A percentile compares a stretch with the other conserved stretches of the same genome.
Evolutionary conservation across 2,329 filamentous ascomycete genomes (phyloP).

Genomic region (Cladophialophora bantiana): DNA sequence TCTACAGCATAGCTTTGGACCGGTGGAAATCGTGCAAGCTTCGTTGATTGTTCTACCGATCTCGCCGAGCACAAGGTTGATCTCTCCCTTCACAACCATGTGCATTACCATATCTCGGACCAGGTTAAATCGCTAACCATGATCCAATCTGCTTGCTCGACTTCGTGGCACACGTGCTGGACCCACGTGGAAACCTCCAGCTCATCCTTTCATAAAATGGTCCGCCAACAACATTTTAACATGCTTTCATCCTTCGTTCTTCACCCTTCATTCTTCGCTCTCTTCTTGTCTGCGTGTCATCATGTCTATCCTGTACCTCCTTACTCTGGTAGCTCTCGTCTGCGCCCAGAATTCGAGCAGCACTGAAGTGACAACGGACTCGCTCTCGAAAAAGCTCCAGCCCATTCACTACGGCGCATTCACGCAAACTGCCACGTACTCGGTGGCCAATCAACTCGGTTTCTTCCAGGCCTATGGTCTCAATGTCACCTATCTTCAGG

Average conservation of each 20-base stretch:
- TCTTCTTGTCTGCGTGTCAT: background rate
- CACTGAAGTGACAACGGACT: background rate
- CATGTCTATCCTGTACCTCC: background rate
- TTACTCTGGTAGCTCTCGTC: background rate
- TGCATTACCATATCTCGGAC: background rate
- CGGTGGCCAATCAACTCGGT: constrained; percentile 51
- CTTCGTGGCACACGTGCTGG: background rate
- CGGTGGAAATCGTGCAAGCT: background rate
- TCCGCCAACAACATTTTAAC: background rate
- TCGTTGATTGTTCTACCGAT: background rate
- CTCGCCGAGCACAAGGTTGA: background rate
- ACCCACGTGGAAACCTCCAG: background rate
- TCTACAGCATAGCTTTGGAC: background rate
- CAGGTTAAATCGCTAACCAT: background rate
- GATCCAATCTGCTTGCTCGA: background rate
- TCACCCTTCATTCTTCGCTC: background rate
- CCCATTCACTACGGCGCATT: constrained; percentile 35
- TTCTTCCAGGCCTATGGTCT: constrained; percentile 43
- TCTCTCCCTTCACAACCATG: background rate
- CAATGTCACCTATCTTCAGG: constrained; percentile 43
- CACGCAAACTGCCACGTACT: constrained; percentile 43
- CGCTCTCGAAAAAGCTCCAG: constrained; percentile 6
- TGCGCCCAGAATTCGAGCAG: background rate
- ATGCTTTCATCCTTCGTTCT: background rate
- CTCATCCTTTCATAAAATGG: background rate